Percentiles rank a stretch among this genome's conserved stretches.
phyloP scores from a whole-genome alignment of 2,329 filamentous ascomycete genomes.

The Capronia coronata region DNA sequence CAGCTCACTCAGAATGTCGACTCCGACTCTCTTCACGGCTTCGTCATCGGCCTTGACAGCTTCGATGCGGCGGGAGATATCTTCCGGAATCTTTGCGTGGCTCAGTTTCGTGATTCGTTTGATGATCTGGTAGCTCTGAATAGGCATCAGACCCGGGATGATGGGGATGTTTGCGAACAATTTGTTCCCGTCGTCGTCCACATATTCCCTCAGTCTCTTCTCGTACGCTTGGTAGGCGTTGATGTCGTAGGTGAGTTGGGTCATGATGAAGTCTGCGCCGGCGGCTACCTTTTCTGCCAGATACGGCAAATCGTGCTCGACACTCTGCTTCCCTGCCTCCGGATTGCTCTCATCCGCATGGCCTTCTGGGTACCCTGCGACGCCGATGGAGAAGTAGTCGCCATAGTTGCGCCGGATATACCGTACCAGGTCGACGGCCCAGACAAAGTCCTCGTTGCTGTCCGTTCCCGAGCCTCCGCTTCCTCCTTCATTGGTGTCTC shows the following conservation, averaged over 20 bases:
- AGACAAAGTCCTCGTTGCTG: constrained; percentile 66
- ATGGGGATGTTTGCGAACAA: constrained; percentile 81
- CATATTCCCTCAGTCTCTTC: constrained; percentile 65
- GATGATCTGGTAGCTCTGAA: constrained; percentile 95
- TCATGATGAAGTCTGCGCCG: constrained; percentile 97
- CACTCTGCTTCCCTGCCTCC: constrained; percentile 57
- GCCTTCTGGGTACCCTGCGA: constrained; percentile 91
- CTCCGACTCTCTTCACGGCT: constrained; percentile 43
- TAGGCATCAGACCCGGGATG: constrained; percentile 92
- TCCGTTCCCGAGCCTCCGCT: constrained; percentile 35
- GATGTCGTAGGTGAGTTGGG: constrained; percentile 91
- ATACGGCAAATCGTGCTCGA: constrained; percentile 67
- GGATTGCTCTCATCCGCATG: constrained; percentile 88
- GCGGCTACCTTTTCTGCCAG: constrained; percentile 85
- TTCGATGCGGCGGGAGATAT: constrained; percentile 59
- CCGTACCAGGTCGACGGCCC: constrained; percentile 79
- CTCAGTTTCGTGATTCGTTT: constrained; percentile 90
- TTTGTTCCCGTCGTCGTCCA: constrained; percentile 53
- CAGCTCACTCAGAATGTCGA: constrained; percentile 70
- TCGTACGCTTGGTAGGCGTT: constrained; percentile 78
- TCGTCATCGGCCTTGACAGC: constrained; percentile 43
- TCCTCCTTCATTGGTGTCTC: constrained; percentile 50
- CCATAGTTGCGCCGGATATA: constrained; percentile 83
- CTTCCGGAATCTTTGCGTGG: constrained; percentile 71
- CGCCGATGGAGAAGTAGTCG: constrained; percentile 93